Evolutionary conservation across 1,284 basidiomycete genomes (phyloP).

Genomic region (Heterobasidion occidentale): DNA sequence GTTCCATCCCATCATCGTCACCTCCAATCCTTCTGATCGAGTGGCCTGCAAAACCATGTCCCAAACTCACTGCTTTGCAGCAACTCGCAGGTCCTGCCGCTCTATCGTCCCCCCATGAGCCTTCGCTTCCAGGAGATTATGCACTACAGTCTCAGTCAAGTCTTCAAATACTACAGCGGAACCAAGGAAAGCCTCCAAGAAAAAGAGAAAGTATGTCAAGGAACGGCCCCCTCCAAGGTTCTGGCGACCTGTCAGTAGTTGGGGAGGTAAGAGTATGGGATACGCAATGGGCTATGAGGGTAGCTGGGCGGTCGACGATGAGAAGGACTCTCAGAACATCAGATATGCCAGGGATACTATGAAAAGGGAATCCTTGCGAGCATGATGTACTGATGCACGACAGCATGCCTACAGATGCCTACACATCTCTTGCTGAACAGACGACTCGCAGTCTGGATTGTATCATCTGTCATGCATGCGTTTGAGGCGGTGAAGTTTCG

Average conservation of each 20-base stretch:
- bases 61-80: neutral
- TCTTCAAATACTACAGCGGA: neutral
- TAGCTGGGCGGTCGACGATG: conserved; percentile 19
- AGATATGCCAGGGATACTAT: conserved; percentile 22
- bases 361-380: conserved; percentile 14
- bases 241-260: conserved; percentile 19
- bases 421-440: too few species aligned
- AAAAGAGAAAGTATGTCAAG: conserved; percentile 5
- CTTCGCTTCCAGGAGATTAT: neutral
- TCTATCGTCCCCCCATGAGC: neutral
- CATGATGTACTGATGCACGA: neutral
- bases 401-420: too few species aligned
- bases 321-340: conserved; percentile 11
- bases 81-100: neutral
- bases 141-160: neutral
- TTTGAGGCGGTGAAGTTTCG: too few species aligned
- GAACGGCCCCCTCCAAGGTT: conserved; percentile 19
- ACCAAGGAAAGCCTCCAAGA: neutral
- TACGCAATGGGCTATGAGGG: conserved; percentile 26
- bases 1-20: neutral
- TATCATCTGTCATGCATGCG: too few species aligned
- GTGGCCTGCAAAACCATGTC: neutral
- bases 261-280: conserved; percentile 22
- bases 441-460: too few species aligned
- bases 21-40: conserved; percentile 9